Evolutionary conservation across 2,329 filamentous ascomycete genomes (phyloP).

Genomic region (Arthrobotrys sinensis): DNA sequence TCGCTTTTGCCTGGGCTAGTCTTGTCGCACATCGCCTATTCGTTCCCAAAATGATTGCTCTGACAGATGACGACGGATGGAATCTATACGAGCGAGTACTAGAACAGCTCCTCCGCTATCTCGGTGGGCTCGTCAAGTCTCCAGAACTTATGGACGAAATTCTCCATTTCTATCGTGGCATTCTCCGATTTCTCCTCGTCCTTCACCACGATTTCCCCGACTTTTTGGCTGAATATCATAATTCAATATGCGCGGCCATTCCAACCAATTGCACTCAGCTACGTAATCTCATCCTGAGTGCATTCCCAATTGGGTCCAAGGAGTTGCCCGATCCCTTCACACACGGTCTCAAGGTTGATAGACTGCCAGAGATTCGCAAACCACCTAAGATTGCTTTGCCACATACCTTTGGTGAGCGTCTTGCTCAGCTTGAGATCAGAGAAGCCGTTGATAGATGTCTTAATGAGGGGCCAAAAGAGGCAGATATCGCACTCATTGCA

Average conservation of each 20-base stretch:
- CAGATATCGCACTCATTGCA: constrained; percentile 48
- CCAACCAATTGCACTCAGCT: constrained; percentile 88
- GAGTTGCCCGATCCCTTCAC: constrained; percentile 83
- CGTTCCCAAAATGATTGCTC: constrained; percentile 79
- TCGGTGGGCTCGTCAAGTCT: constrained; percentile 84
- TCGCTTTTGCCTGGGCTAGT: constrained; percentile 86
- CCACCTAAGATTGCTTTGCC: constrained; percentile 76
- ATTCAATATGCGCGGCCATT: constrained; percentile 83
- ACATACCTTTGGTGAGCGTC: constrained; percentile 69
- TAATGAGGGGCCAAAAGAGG: constrained; percentile 74
- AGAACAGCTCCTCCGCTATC: constrained; percentile 79
- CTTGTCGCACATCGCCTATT: constrained; percentile 89
- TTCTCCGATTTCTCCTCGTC: constrained; percentile 84
- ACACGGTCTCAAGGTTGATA: constrained; percentile 81
- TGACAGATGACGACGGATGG: constrained; percentile 75
- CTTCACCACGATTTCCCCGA: constrained; percentile 96
- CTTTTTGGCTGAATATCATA: constrained; percentile 89
- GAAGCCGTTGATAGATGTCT: constrained; percentile 72
- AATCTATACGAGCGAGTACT: constrained; percentile 80
- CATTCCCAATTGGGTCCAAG: constrained; percentile 78
- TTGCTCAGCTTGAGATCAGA: constrained; percentile 71
- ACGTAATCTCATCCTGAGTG: constrained; percentile 87
- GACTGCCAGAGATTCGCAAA: constrained; percentile 80
- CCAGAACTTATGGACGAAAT: constrained; percentile 71
- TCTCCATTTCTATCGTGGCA: constrained; percentile 79